These are phyloP conservation scores for Mycena alexandri DNA, from an alignment of 768 basidiomycete genomes.

Conservation along the genomic window DNA sequence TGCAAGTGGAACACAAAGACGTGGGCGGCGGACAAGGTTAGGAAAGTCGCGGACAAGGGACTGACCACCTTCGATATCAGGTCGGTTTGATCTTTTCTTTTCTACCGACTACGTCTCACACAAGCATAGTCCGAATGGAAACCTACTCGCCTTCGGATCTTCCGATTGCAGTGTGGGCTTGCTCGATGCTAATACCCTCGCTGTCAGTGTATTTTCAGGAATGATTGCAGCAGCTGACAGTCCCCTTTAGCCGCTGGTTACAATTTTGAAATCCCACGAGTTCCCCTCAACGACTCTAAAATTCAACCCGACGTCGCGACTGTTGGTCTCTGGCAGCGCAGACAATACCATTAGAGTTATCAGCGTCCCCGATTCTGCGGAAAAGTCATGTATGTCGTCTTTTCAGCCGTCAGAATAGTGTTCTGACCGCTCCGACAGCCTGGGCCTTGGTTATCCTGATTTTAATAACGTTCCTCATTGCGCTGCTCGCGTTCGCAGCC, in stretches of 20 bases:
- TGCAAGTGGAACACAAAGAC: conserved; percentile 79
- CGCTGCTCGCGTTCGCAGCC: conserved; percentile 44
- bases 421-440: conserved; percentile 37
- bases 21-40: conserved; percentile 75
- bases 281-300: conserved; percentile 91
- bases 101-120: conserved; percentile 18
- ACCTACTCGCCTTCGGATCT: conserved; percentile 85
- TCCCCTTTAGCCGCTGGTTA: conserved; percentile 78
- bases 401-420: background rate
- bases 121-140: conserved; percentile 77
- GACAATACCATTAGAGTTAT: conserved; percentile 90
- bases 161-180: conserved; percentile 90
- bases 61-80: conserved; percentile 92
- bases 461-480: conserved; percentile 48
- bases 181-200: conserved; percentile 81
- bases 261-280: conserved; percentile 94
- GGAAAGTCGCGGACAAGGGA: conserved; percentile 83
- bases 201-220: conserved; percentile 61
- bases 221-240: conserved; percentile 12
- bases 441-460: conserved; percentile 48
- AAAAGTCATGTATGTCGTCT: conserved; percentile 63
- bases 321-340: conserved; percentile 90
- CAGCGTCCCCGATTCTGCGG: conserved; percentile 71
- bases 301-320: conserved; percentile 86
- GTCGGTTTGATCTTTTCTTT: conserved; percentile 55